Evolutionary conservation across 495 filamentous ascomycete species (phyloP).

Genomic region (Geopyxis carbonaria): DNA sequence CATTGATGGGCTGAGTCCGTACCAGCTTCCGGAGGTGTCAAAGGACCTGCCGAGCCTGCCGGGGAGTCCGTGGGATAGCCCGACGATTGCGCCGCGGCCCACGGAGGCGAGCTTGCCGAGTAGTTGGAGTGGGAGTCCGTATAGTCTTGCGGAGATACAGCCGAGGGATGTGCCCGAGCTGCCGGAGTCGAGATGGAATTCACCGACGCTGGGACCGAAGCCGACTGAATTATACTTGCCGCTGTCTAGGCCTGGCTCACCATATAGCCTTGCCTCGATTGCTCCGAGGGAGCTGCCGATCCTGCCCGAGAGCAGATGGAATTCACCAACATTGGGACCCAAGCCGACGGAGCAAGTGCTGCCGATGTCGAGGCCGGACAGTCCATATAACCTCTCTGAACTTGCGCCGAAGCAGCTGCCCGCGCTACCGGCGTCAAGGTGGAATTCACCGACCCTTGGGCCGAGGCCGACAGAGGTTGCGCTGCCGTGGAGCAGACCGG

Average conservation of each 20-base stretch:
- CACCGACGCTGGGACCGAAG: not conserved
- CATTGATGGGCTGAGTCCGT: not conserved
- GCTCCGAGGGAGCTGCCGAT: constrained; percentile 5
- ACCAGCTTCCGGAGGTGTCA: not conserved
- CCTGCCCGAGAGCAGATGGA: constrained; percentile 2
- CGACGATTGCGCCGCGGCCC: not conserved
- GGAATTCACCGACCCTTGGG: constrained; percentile 3
- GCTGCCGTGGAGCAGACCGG: not conserved
- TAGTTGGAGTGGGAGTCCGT: not conserved
- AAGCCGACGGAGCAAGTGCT: not conserved
- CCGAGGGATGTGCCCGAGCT: not conserved
- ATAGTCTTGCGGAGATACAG: not conserved
- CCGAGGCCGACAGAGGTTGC: not conserved
- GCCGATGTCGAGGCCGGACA: constrained; percentile 6
- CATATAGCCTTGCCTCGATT: constrained; percentile 1
- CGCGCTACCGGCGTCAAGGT: constrained; percentile 1
- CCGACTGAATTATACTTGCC: constrained; percentile 3
- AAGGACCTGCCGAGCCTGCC: not conserved
- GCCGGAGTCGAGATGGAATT: constrained; percentile 1
- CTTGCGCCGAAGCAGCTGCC: constrained; percentile 3
- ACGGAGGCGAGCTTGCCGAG: not conserved
- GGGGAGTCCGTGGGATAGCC: not conserved
- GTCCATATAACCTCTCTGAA: constrained; percentile 4
- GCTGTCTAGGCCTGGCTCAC: constrained; percentile 3
- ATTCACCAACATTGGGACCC: constrained; percentile 2